Conservation (phyloP, 495 filamentous ascomycete species). For the Bryoglossum gracile region DNA sequence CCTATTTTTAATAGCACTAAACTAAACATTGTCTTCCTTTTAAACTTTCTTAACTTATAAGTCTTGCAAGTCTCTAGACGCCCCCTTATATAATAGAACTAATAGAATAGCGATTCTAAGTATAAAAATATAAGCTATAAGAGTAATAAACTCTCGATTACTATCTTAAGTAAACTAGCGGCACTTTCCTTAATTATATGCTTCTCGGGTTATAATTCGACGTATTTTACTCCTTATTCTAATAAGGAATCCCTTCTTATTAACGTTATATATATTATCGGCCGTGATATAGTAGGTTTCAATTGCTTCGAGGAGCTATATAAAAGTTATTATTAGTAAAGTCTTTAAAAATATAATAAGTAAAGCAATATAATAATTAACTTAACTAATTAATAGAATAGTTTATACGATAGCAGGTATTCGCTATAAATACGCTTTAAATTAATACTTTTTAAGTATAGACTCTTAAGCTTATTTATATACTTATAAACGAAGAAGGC, state of each 20-base stretch:
- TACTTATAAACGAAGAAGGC: too few species aligned
- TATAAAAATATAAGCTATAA: constrained; percentile 5
- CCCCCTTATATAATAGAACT: constrained; percentile 1
- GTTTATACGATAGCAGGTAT: background rate
- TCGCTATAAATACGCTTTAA: background rate
- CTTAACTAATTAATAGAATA: background rate
- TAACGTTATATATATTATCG: constrained; percentile 10
- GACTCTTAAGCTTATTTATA: background rate
- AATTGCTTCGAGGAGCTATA: constrained; percentile 1
- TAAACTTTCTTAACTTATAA: background rate
- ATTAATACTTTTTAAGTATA: constrained; percentile 3
- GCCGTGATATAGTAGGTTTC: constrained; percentile 1
- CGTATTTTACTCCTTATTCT: constrained; percentile 14
- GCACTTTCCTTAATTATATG: background rate
- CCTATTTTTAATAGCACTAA: background rate
- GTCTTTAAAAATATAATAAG: background rate
- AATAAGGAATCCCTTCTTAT: constrained; percentile 14
- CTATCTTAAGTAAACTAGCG: background rate
- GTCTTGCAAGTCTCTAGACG: background rate
- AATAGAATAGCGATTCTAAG: background rate
- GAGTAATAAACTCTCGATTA: constrained; percentile 5
- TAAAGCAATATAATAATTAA: constrained; percentile 2
- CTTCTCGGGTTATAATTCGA: constrained; percentile 22
- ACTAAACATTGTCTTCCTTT: background rate
- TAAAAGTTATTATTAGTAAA: background rate